A percentile compares a stretch with the other conserved stretches of the same genome.
Evolutionary conservation across 179 eudicot species (phyloP).

Genomic region (Silene noctiflora): DNA sequence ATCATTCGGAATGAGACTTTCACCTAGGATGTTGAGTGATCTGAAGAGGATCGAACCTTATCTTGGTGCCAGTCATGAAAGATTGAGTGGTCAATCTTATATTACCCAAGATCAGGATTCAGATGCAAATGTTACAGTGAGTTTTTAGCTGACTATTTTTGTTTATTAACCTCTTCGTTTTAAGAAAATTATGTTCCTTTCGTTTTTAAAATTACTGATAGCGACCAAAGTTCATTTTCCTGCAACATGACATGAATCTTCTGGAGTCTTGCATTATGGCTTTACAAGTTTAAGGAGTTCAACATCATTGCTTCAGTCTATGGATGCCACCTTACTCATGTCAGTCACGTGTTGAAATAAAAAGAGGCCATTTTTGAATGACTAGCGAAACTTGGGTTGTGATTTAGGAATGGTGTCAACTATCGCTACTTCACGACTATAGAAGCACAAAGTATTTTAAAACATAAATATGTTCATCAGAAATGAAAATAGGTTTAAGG

Average conservation of each 20-base stretch:
- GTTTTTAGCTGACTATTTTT: constrained; percentile 22
- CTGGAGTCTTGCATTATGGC: background rate
- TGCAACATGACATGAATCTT: constrained; percentile 10
- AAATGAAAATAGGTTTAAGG: no score
- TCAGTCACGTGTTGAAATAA: background rate
- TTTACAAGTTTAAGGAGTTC: background rate
- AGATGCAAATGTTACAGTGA: constrained; percentile 81
- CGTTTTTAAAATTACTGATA: background rate
- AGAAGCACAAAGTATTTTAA: no score
- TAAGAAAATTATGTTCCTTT: background rate
- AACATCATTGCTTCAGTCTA: background rate
- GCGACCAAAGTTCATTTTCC: background rate
- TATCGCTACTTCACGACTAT: no score
- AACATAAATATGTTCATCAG: no score
- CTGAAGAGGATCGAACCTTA: constrained; percentile 67
- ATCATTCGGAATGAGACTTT: constrained; percentile 70
- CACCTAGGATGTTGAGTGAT: constrained; percentile 57
- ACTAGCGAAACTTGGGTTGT: no score
- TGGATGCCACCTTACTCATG: background rate
- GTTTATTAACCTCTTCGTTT: constrained; percentile 1
- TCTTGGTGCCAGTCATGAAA: constrained; percentile 75
- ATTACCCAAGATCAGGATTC: constrained; percentile 53
- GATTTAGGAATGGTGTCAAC: background rate
- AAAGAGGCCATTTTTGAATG: background rate
- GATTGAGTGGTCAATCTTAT: constrained; percentile 57